Conservation (phyloP, 306 rosid species). For the Sophora flavescens region DNA sequence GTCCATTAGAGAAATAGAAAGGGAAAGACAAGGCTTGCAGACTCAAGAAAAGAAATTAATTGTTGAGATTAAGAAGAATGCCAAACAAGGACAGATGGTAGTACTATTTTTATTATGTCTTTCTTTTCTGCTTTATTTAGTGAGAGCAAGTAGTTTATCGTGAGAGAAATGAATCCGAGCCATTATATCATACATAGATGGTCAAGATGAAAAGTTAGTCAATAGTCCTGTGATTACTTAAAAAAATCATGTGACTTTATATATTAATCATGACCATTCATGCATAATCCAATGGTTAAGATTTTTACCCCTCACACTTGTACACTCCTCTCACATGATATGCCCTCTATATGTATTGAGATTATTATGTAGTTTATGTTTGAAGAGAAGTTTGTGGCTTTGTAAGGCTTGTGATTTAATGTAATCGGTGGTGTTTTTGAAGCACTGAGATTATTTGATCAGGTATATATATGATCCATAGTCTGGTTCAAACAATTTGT, state of each 20-base stretch:
- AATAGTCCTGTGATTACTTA: no score
- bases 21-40: conserved; percentile 84
- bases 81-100: conserved; percentile 97
- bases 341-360: neutral
- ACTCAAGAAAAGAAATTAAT: conserved; percentile 85
- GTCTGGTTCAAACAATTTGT: conserved; percentile 31
- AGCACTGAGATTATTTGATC: conserved; percentile 15
- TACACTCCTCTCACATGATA: no score
- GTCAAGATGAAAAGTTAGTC: no score
- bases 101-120: neutral
- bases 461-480: neutral
- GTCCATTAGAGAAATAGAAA: conserved; percentile 85
- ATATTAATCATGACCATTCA: no score
- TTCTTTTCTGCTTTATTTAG: no score
- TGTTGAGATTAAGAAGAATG: conserved; percentile 88
- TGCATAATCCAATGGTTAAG: no score
- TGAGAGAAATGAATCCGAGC: no score
- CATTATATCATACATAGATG: no score
- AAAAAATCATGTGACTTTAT: no score
- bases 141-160: no score
- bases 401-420: conserved; percentile 35
- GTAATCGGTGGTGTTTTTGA: conserved; percentile 11
- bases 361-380: conserved; percentile 16
- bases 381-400: conserved; percentile 5
- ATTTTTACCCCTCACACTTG: no score